Conservation (phyloP, 805 yeast genomes). For the Wickerhamomyces chambardii region DNA sequence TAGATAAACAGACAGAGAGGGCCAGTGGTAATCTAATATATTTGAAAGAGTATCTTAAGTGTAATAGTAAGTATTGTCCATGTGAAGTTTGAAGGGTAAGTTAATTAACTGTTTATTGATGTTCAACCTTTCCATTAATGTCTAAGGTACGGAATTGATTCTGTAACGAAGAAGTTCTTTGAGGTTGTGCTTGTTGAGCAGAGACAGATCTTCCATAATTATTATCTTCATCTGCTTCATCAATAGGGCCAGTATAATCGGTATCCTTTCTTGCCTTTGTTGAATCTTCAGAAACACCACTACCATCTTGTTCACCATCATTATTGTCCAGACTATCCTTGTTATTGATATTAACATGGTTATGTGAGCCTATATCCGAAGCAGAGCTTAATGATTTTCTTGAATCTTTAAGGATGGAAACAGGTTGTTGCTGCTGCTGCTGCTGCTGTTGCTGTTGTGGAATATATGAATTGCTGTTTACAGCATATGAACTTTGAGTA, state of each 20-base stretch:
- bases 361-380: too few species aligned
- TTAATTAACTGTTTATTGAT: too few species aligned
- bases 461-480: too few species aligned
- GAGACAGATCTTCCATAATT: neutral
- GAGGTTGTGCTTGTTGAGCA: neutral
- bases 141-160: conserved; percentile 2
- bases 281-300: conserved; percentile 15
- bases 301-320: conserved; percentile 9
- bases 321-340: neutral
- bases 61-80: too few species aligned
- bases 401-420: conserved; percentile 2
- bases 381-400: conserved; percentile 1
- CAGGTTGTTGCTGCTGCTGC: conserved; percentile 2
- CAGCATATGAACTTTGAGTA: conserved; percentile 1
- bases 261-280: conserved; percentile 15
- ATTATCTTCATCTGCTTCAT: conserved; percentile 5
- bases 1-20: too few species aligned
- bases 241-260: conserved; percentile 1
- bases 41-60: too few species aligned
- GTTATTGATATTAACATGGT: too few species aligned
- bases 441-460: neutral
- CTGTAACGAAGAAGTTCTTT: neutral
- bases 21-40: too few species aligned
- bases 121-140: neutral
- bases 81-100: too few species aligned